Evolutionary conservation across 768 basidiomycete genomes (phyloP).

Genomic region (Macrocybe gigantea): DNA sequence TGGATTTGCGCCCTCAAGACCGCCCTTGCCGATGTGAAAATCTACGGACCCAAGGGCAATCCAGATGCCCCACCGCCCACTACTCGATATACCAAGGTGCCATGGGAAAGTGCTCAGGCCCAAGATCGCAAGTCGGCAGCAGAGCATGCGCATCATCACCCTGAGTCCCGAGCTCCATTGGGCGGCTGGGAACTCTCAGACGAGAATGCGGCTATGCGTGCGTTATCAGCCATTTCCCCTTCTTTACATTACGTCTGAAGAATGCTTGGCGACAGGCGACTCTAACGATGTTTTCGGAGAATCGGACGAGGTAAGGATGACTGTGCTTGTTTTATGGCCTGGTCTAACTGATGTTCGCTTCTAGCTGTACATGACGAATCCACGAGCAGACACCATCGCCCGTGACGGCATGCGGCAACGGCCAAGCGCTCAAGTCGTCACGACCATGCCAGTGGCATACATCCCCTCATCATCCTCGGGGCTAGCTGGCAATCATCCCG

Average conservation of each 20-base stretch:
- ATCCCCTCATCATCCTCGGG: background rate
- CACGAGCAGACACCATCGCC: constrained; percentile 5
- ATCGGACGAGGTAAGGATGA: constrained; percentile 27
- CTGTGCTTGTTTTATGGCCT: background rate
- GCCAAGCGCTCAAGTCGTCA: constrained; percentile 3
- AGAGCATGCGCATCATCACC: constrained; percentile 8
- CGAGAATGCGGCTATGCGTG: constrained; percentile 44
- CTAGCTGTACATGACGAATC: constrained; percentile 9
- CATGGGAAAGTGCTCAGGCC: constrained; percentile 56
- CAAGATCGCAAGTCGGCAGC: constrained; percentile 29
- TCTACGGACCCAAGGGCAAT: constrained; percentile 62
- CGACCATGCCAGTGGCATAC: constrained; percentile 9
- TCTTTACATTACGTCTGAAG: background rate
- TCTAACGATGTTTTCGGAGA: constrained; percentile 43
- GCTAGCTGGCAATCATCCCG: too few species aligned
- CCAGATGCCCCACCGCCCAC: constrained; percentile 50
- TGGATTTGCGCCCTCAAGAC: constrained; percentile 87
- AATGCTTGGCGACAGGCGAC: constrained; percentile 13
- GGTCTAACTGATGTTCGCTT: background rate
- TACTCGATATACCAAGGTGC: constrained; percentile 61
- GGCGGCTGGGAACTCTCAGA: constrained; percentile 50
- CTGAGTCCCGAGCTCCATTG: constrained; percentile 21
- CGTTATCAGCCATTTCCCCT: constrained; percentile 13
- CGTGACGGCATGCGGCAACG: constrained; percentile 2
- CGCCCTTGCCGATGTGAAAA: constrained; percentile 59